Conservation (phyloP, 108 stramenopile genomes). For the Conticribra guillardii region DNA sequence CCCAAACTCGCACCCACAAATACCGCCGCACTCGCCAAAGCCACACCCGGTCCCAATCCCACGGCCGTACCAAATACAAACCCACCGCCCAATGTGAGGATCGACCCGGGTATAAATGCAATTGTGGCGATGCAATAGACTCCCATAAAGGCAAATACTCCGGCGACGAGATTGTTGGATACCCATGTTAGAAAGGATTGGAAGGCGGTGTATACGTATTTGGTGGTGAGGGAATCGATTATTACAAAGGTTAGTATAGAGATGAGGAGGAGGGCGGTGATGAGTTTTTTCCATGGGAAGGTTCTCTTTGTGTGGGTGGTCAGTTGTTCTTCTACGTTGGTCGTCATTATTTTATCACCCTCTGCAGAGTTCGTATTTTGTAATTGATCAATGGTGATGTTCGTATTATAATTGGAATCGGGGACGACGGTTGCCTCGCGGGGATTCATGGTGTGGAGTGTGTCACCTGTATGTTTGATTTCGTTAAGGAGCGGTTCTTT, state of each 20-base stretch:
- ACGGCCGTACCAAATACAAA: constrained; percentile 72
- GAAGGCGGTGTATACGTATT: constrained; percentile 37
- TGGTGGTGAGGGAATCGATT: constrained; percentile 60
- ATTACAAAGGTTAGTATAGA: constrained; percentile 58
- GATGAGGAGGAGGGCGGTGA: constrained; percentile 45
- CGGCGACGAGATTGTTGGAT: constrained; percentile 56
- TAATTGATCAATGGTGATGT: no score
- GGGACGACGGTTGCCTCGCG: no score
- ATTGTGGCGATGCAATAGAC: constrained; percentile 75
- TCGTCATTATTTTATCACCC: no score
- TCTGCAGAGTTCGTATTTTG: no score
- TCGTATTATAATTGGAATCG: no score
- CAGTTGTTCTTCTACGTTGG: no score
- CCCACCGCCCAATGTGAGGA: constrained; percentile 77
- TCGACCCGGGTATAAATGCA: constrained; percentile 69
- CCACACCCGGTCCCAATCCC: constrained; percentile 62
- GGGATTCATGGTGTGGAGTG: no score
- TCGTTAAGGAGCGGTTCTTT: no score
- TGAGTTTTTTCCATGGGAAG: constrained; percentile 35
- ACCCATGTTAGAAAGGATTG: constrained; percentile 64
- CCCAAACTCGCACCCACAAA: constrained; percentile 59
- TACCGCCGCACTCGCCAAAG: constrained; percentile 59
- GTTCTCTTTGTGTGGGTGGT: no score
- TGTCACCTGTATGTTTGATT: no score
- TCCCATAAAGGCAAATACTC: constrained; percentile 63